These are phyloP conservation scores for Suillus tomentosus DNA, from an alignment of 768 basidiomycete species.

Conservation along the genomic window DNA sequence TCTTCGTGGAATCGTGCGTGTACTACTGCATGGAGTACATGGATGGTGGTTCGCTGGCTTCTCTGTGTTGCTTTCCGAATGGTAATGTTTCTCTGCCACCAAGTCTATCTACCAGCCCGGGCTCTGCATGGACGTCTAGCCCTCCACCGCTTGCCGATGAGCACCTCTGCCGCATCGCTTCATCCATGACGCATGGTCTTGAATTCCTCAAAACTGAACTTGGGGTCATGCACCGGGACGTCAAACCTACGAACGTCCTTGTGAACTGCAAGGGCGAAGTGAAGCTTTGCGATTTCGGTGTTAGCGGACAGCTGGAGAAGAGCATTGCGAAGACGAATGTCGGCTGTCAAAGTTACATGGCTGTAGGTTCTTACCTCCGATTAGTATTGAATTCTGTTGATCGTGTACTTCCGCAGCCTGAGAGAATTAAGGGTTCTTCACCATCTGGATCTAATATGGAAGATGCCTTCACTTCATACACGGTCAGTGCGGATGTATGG, in stretches of 20 bases:
- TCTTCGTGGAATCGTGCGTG: slow-evolving; percentile 99
- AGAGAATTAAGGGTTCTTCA: slow-evolving; percentile 94
- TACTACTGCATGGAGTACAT: slow-evolving; percentile 99
- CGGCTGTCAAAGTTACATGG: slow-evolving; percentile 99
- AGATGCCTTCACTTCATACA: slow-evolving; percentile 60
- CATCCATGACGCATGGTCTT: slow-evolving; percentile 83
- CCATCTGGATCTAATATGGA: slow-evolving; percentile 32
- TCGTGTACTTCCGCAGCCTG: slow-evolving; percentile 57
- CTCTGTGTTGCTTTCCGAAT: slow-evolving; percentile 50
- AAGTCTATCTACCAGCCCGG: slow-evolving; percentile 33
- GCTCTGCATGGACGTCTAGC: slow-evolving; percentile 37
- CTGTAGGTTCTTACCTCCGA: slow-evolving; percentile 53
- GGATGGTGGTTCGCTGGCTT: slow-evolving; percentile 98
- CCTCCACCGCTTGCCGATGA: slow-evolving; percentile 60
- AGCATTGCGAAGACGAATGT: slow-evolving; percentile 97
- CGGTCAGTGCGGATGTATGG: slow-evolving; percentile 97
- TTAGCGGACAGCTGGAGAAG: slow-evolving; percentile 96
- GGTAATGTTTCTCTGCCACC: slow-evolving; percentile 37
- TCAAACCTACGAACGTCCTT: slow-evolving; percentile 93
- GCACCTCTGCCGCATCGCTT: slow-evolving; percentile 81
- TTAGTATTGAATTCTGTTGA: slow-evolving; percentile 10
- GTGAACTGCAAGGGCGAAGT: slow-evolving; percentile 86
- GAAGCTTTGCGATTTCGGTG: slow-evolving; percentile 99
- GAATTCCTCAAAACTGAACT: slow-evolving; percentile 95
- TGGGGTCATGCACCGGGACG: slow-evolving; percentile 84